Percentiles rank a stretch among this genome's conserved stretches.
These are phyloP conservation scores for Amphirosellinia nigrospora DNA, from an alignment of 495 filamentous ascomycete species.

Conservation along the genomic window DNA sequence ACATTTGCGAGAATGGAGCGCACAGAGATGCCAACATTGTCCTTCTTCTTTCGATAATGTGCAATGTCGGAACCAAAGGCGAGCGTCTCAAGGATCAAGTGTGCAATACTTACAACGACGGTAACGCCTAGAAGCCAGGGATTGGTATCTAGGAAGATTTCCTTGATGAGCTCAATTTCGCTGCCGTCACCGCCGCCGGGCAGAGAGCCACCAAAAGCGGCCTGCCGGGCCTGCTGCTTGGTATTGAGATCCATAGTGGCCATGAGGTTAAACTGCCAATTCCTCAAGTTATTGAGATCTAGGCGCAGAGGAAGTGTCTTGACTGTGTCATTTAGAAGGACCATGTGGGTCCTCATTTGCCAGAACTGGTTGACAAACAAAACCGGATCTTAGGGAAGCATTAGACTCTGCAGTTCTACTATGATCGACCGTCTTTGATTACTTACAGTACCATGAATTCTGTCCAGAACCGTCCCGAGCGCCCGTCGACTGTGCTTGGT, in stretches of 20 bases:
- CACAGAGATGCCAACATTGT: constrained; percentile 93
- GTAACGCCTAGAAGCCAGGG: constrained; percentile 87
- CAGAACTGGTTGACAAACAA: constrained; percentile 95
- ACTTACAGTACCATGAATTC: constrained; percentile 91
- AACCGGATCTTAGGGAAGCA: constrained; percentile 63
- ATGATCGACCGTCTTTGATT: neutral
- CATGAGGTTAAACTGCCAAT: constrained; percentile 91
- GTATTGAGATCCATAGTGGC: constrained; percentile 84
- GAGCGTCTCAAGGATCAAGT: constrained; percentile 94
- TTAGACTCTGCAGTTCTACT: neutral
- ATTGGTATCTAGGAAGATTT: constrained; percentile 92
- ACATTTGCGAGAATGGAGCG: constrained; percentile 97
- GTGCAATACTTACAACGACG: constrained; percentile 80
- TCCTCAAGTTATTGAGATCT: constrained; percentile 77
- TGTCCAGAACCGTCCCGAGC: constrained; percentile 79
- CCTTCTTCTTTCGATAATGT: constrained; percentile 99
- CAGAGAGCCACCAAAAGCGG: constrained; percentile 63
- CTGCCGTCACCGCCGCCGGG: constrained; percentile 62
- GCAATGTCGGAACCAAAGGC: constrained; percentile 98
- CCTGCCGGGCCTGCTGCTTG: constrained; percentile 78
- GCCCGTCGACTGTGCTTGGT: constrained; percentile 54
- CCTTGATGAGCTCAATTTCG: constrained; percentile 96
- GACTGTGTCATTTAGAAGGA: constrained; percentile 88
- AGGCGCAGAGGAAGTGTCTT: constrained; percentile 82
- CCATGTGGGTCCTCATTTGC: constrained; percentile 93